Evolutionary conservation across 169 alveolate species (phyloP).

Genomic region (Theileria parva): DNA sequence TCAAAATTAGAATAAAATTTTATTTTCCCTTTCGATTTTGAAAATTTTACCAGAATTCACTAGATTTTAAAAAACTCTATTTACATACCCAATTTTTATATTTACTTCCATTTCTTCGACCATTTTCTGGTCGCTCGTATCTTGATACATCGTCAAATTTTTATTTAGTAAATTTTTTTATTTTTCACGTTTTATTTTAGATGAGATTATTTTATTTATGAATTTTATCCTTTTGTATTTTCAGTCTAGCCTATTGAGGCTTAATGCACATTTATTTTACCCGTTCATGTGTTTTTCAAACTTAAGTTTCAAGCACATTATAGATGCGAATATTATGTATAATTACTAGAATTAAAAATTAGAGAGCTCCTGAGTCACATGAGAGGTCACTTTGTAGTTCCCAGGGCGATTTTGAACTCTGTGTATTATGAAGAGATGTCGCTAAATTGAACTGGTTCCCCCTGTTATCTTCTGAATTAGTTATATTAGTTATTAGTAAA

Average conservation of each 20-base stretch:
- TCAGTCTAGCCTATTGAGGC: neutral
- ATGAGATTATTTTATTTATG: neutral
- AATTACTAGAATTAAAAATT: neutral
- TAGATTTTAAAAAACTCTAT: neutral
- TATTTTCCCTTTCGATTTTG: neutral
- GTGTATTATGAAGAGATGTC: neutral
- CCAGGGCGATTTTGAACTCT: conserved; percentile 61
- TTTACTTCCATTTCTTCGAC: neutral
- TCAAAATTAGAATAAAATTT: neutral
- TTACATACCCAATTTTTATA: too few relatives aligned
- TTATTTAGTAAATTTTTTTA: too few relatives aligned
- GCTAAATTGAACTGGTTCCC: neutral
- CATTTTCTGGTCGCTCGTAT: neutral
- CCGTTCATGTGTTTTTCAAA: neutral
- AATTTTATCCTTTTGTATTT: neutral
- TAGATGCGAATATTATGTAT: neutral
- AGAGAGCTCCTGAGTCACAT: conserved; percentile 32
- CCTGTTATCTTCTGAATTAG: neutral
- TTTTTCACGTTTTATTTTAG: neutral
- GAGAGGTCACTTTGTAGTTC: conserved; percentile 51
- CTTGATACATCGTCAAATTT: neutral
- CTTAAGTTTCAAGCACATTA: neutral
- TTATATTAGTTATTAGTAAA: too few relatives aligned
- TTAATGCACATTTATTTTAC: neutral
- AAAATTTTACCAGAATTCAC: neutral